Evolutionary conservation across 768 basidiomycete genomes (phyloP).

Genomic region (Mrakia gelida): DNA sequence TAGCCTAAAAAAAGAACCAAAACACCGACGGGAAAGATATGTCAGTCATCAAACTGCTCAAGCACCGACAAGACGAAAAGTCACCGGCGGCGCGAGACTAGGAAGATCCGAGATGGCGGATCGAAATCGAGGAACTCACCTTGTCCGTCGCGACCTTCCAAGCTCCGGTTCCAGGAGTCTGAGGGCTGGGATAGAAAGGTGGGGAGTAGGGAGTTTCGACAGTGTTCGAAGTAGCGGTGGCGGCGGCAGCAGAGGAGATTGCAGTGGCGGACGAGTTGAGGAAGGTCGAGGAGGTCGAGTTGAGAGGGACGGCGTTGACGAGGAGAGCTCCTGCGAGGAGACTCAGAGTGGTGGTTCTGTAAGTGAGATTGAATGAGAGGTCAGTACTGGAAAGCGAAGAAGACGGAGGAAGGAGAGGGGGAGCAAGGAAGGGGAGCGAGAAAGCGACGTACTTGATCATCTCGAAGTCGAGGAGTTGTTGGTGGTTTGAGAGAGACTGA

Average conservation of each 20-base stretch:
- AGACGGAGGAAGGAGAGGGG: too few relatives aligned
- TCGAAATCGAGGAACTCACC: not conserved
- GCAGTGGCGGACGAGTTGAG: not conserved
- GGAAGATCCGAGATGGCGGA: not conserved
- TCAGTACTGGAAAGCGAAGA: too few relatives aligned
- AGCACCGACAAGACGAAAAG: too few relatives aligned
- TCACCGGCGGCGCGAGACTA: not conserved
- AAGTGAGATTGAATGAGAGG: too few relatives aligned
- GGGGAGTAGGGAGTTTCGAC: not conserved
- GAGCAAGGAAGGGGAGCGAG: too few relatives aligned
- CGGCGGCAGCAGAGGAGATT: too few relatives aligned
- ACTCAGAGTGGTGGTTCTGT: not conserved
- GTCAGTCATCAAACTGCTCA: too few relatives aligned
- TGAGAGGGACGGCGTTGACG: not conserved
- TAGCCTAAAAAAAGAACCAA: slow-evolving; percentile 43
- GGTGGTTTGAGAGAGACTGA: too few relatives aligned
- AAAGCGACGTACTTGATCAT: too few relatives aligned
- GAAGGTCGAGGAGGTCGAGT: not conserved
- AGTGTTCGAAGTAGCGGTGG: not conserved
- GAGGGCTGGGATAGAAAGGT: not conserved
- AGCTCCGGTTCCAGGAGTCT: not conserved
- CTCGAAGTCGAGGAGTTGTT: too few relatives aligned
- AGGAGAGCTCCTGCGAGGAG: not conserved
- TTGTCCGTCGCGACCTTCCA: not conserved
- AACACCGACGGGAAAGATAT: too few relatives aligned